Base-by-base conservation (phyloP, 2,329 filamentous ascomycete species). In the Aspergillus sp. region DNA sequence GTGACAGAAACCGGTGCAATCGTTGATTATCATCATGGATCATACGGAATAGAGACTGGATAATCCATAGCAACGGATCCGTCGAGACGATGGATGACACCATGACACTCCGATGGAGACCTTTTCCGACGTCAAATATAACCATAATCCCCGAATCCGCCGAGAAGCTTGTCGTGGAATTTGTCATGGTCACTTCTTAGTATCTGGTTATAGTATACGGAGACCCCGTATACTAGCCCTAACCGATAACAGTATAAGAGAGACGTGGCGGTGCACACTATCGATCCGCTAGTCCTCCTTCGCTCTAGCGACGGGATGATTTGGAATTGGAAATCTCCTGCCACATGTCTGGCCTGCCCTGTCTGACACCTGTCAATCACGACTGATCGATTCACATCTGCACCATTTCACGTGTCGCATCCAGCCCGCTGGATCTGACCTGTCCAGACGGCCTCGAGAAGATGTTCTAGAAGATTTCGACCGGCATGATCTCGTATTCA, bases 1-100 rank as follows among this genome's bases (percentile, higher is more conserved):
- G 60, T 9, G 47, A 44, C 9, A 65, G 49, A 34, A 38, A 29
- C 31, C 29, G 45, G 7, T n/a, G n/a, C n/a, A n/a, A n/a, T n/a
- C n/a, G n/a, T n/a, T n/a, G n/a, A n/a, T n/a, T n/a, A n/a, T n/a
- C n/a, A n/a, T n/a, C n/a, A n/a, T n/a, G n/a, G n/a, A n/a, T n/a
- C n/a, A n/a, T n/a, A n/a, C 32, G 16, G 25, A 32, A 45, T 45
- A 17, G 41, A 29, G 23, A 45, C n/a, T n/a, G n/a, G n/a, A n/a
- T n/a, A n/a, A n/a, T n/a, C n/a, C 43, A 32, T 14, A 13, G 25
- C 43, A 16, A 25, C 23, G 23, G 10, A 6, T 7, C 23, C 5
- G 23, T n/a, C n/a, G n/a, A n/a, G n/a, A n/a, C n/a, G n/a, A n/a
- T n/a, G n/a, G n/a, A n/a, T n/a, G n/a, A n/a, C n/a, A n/a, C n/a